Base-by-base conservation (phyloP, 257 asterid species). In the Buddleja alternifolia region DNA sequence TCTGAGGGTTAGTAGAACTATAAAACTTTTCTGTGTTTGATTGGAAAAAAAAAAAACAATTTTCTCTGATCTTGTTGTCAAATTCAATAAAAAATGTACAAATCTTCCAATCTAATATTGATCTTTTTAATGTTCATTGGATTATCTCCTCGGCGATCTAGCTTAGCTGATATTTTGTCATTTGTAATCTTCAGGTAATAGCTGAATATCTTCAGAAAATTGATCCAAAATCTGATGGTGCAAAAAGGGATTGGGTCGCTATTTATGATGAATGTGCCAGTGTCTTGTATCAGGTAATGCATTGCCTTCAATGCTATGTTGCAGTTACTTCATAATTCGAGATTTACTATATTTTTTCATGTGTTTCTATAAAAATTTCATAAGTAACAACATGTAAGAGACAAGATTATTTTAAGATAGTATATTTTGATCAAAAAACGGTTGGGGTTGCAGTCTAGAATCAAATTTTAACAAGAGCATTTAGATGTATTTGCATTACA, bases 161-260 rank as follows among this genome's bases (percentile, higher is more conserved):
- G 37, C 39, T 60, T 36, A 15, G 65, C 0, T 74, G 60, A 34
- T 56, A 44, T 53, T 70, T 70, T 62, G 29, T 48, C 41, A 44
- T 66, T 64, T 71, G 44, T 7, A 56, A 63, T 69, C 51, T 59
- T 46, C 86, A 94, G 99, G 99, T 94, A 52, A 76, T 94, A 73
- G 99, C 99, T 53, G 99, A 94, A 80, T 87, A 89, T 80, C 96
- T 94, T 76, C 99, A 94, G 83, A 94, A 91, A 84, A 56, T 94
- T 41, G 99, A 94, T 78, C 99, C 99, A 4, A 94, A 94, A 80
- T 94, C 99, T 6, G 99, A 94, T 77, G 99, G 97, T n/a, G 99
- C 99, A 23, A 94, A 94, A 81, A 83, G 99, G 81, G 99, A 94
- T 58, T 94, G 99, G 99, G 99, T 90, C 42, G 97, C 99, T 51